Evolutionary conservation across 305 asterid genomes (phyloP).

Genomic region (Plantago lanceolata): DNA sequence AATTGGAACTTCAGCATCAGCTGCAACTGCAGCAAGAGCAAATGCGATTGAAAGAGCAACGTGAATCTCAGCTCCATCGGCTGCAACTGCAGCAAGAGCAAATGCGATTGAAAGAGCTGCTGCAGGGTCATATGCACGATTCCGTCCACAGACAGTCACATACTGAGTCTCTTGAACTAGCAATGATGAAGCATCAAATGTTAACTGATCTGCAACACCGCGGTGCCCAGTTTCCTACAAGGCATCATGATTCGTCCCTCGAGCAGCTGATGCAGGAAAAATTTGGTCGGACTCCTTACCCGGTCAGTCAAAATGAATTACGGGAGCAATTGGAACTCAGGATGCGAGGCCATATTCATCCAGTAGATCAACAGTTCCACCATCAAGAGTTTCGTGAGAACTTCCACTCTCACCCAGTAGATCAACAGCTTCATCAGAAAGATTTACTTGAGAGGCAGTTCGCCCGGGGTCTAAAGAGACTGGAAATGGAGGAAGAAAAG

Average conservation of each 20-base stretch:
- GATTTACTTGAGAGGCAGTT: constrained; percentile 79
- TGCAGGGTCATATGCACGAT: constrained; percentile 75
- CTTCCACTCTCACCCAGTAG: too few relatives aligned
- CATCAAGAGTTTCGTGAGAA: constrained; percentile 69
- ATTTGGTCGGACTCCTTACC: constrained; percentile 70
- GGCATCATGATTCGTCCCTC: constrained; percentile 71
- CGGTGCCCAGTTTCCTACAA: constrained; percentile 49
- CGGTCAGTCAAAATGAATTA: constrained; percentile 61
- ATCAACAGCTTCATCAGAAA: constrained; percentile 49
- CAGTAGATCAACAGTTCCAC: constrained; percentile 66
- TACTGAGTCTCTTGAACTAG: constrained; percentile 75
- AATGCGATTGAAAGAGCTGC: constrained; percentile 58
- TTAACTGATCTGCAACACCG: constrained; percentile 75
- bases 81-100: constrained; percentile 82
- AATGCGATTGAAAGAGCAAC: constrained; percentile 65
- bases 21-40: constrained; percentile 74
- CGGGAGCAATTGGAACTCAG: constrained; percentile 67
- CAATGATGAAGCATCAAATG: constrained; percentile 66
- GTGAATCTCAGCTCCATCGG: constrained; percentile 72
- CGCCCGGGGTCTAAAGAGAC: constrained; percentile 59
- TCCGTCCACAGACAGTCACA: constrained; percentile 60
- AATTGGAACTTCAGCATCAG: constrained; percentile 64
- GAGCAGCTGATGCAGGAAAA: constrained; percentile 87
- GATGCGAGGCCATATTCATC: constrained; percentile 71
- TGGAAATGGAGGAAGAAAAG: constrained; percentile 91